Base-by-base conservation (phyloP, 352 stramenopile genomes). In the Bremia lactucae region DNA sequence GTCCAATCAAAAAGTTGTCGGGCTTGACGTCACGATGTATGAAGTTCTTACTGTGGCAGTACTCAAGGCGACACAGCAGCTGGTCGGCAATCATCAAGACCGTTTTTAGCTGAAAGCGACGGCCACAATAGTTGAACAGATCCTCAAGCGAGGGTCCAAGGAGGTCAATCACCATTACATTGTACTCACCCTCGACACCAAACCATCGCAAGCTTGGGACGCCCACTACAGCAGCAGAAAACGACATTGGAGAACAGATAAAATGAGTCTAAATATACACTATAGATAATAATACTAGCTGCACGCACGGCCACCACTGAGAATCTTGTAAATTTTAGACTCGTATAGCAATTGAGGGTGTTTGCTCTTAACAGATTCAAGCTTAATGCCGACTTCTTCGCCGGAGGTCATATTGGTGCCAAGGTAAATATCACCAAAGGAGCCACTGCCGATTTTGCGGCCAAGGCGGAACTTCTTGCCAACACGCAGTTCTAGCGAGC, bases 91-190 rank as follows among this genome's bases (percentile, higher is more conserved):
- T 85, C 88, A 98, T 97, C 23, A 98, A 67, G 46, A 97, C 92
- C 4, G 91, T 97, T 68, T 98, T 98, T 24, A 98, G 74, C 51
- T 92, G 85, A 58, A 95, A 95, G 48, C 76, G 72, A 13, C 80
- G 71, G 7, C 78, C 78, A 47, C 81, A 94, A 62, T 88, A 89
- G 61, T 91, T 94, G 65, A 94, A 94, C 26, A 94, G 54, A 40
- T 92, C 77, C 34, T 92, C 80, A 6, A 92, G 71, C 33, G 87
- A 98, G 4, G 95, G 96, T 10, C 97, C 97, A 5, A 99, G 73
- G 29, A 99, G 68, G 63, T 99, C 97, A 38, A 99, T 95, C 16
- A 99, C 96, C 95, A 99, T 98, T 23, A 99, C 96, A 56, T 99
- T 99, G 81, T 99, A 99, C 63, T 98, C 94, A 38, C 94, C 96